Conservation (phyloP, 768 basidiomycete genomes). For the Leccinum disarticulatum region DNA sequence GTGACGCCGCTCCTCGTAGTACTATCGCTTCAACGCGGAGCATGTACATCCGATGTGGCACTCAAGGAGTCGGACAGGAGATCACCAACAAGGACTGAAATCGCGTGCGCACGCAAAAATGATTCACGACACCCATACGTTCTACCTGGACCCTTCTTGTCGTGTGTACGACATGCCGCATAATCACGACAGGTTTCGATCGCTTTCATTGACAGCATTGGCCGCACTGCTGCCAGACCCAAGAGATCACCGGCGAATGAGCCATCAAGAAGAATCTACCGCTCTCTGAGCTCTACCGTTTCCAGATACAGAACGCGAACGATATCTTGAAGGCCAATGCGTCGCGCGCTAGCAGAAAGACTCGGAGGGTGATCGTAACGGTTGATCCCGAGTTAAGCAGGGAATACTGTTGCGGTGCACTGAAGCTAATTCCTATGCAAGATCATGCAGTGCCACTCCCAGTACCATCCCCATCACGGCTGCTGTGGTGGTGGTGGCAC, state of each 20-base stretch:
- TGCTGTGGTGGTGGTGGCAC: not conserved
- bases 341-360: slow-evolving; percentile 5
- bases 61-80: too few species aligned
- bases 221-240: not conserved
- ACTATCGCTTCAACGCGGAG: too few species aligned
- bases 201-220: slow-evolving; percentile 1
- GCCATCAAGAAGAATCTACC: not conserved
- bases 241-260: not conserved
- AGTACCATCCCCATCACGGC: not conserved
- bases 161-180: not conserved
- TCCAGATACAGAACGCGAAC: not conserved
- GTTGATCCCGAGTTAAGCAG: not conserved
- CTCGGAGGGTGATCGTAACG: not conserved
- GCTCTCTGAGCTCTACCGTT: not conserved
- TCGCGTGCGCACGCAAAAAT: slow-evolving; percentile 6
- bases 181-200: not conserved
- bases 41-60: too few species aligned
- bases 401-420: not conserved
- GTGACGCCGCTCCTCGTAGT: too few species aligned
- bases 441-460: not conserved
- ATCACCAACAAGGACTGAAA: slow-evolving; percentile 6
- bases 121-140: slow-evolving; percentile 8
- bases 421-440: not conserved
- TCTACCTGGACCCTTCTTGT: not conserved
- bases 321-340: slow-evolving; percentile 7